Evolutionary conservation across 31 red algal species (phyloP), one percentile per base, ranked within the genome.

Genomic region (Pterothamnion heteromorphum): DNA sequence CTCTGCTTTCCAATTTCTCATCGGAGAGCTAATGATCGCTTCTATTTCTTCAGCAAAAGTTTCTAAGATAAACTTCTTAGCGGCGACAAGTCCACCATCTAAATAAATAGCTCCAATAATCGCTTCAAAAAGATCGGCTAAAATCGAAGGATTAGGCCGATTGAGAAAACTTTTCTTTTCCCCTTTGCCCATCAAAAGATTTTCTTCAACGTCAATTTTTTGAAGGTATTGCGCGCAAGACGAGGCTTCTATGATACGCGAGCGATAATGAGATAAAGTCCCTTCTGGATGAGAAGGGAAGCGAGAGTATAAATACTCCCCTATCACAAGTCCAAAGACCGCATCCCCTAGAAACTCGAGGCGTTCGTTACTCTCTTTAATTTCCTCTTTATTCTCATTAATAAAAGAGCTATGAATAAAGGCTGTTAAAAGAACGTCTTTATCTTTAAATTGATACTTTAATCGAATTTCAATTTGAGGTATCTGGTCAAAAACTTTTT

Each of bases 311-410:
- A 93, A 36, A 43, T 89, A 89, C 28, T 93, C 91, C 14, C 80
- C 71, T 18, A 93, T 41, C 5, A 93, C 32, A 24, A 36, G 36
- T 34, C 37, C 39, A 26, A 93, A 33, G 21, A 93, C 43, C n/a
- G 91, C 71, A 86, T 93, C 91, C 21, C 91, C 91, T 26, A 93
- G 91, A 93, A 57, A 93, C 80, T 93, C 91, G 28, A 93, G 84
- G 36, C 91, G 91, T 34, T 93, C 91, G 82, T 93, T 93, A 32
- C 72, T 76, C 72, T 26, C 26, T 36, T 86, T 93, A 41, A 41
- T 41, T 41, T 41, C 38, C 26, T 24, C 23, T 39, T 36, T 86
- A 31, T 37, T 35, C 24, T 39, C 37, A 37, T 86, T 86, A 35
- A 35, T 86, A 27, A 86, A 35, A 27, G 82, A 86, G 22, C 35